Conservation (phyloP, 306 rosid species). For the Ormosia emarginata region DNA sequence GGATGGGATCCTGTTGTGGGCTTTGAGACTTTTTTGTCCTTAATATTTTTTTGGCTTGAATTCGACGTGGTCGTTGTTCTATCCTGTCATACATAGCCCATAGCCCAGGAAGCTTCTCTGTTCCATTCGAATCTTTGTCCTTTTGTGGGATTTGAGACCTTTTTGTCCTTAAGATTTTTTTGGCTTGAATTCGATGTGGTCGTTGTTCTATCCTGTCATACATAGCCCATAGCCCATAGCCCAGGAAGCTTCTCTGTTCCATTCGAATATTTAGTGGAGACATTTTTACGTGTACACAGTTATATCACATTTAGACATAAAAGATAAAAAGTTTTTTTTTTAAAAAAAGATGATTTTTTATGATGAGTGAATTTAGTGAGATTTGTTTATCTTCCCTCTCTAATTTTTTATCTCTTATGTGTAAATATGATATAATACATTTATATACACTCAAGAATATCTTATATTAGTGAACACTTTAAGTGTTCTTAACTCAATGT, state of each 20-base stretch:
- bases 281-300: too few relatives aligned
- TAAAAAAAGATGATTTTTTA: too few relatives aligned
- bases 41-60: background rate
- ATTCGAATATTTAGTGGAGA: slow-evolving; percentile 3
- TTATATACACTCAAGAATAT: too few relatives aligned
- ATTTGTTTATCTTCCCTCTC: too few relatives aligned
- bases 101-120: slow-evolving; percentile 25
- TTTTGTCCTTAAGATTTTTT: background rate
- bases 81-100: background rate
- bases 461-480: background rate
- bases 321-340: too few relatives aligned
- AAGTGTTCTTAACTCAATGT: background rate
- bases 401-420: too few relatives aligned
- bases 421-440: too few relatives aligned
- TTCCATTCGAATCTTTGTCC: slow-evolving; percentile 7
- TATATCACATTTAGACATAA: too few relatives aligned
- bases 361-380: too few relatives aligned
- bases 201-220: slow-evolving; percentile 9
- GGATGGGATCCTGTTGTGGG: slow-evolving; percentile 5
- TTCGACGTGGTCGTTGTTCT: background rate
- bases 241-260: slow-evolving; percentile 26
- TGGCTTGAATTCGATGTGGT: slow-evolving; percentile 4
- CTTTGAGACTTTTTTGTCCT: slow-evolving; percentile 9
- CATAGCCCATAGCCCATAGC: background rate
- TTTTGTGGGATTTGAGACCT: background rate